Conservation (phyloP, 1,284 basidiomycete species). For the Cutaneotrichosporon sp. region DNA sequence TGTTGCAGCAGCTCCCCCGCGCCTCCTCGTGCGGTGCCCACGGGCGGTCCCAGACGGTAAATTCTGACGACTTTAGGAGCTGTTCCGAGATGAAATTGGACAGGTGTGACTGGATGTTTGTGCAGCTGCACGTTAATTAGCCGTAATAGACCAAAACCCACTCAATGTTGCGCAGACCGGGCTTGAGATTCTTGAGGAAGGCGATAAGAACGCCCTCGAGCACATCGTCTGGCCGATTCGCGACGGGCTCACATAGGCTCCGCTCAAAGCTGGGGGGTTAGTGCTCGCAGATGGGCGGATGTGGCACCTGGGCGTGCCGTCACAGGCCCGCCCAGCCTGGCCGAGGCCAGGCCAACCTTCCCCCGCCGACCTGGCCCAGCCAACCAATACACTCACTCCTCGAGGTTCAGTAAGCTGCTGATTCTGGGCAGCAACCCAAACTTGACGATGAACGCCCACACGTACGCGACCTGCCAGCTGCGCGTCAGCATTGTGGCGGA, state of each 20-base stretch:
- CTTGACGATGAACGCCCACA: constrained; percentile 50
- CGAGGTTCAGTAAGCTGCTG: constrained; percentile 35
- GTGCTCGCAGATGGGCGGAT: background rate
- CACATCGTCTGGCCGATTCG: constrained; percentile 49
- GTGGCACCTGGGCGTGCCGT: constrained; percentile 18
- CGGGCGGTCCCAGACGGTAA: constrained; percentile 49
- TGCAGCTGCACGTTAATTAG: constrained; percentile 30
- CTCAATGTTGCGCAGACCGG: constrained; percentile 14
- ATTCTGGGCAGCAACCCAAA: constrained; percentile 41
- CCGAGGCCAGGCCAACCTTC: background rate
- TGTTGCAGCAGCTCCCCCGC: constrained; percentile 39
- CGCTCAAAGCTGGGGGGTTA: constrained; percentile 40
- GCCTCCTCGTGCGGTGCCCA: constrained; percentile 49
- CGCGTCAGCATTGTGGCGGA: constrained; percentile 5
- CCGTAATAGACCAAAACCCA: background rate
- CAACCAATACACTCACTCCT: constrained; percentile 39
- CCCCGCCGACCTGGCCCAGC: background rate
- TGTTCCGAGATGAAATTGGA: constrained; percentile 44
- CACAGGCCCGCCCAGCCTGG: background rate
- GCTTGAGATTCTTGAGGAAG: constrained; percentile 42
- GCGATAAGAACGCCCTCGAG: constrained; percentile 45
- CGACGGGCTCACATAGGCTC: constrained; percentile 41
- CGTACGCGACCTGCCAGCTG: constrained; percentile 52
- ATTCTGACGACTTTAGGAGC: constrained; percentile 39
- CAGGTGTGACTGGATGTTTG: constrained; percentile 43